phyloP scores from a whole-genome alignment of 2,329 filamentous ascomycete genomes.

The Ophiosphaerella narmari region DNA sequence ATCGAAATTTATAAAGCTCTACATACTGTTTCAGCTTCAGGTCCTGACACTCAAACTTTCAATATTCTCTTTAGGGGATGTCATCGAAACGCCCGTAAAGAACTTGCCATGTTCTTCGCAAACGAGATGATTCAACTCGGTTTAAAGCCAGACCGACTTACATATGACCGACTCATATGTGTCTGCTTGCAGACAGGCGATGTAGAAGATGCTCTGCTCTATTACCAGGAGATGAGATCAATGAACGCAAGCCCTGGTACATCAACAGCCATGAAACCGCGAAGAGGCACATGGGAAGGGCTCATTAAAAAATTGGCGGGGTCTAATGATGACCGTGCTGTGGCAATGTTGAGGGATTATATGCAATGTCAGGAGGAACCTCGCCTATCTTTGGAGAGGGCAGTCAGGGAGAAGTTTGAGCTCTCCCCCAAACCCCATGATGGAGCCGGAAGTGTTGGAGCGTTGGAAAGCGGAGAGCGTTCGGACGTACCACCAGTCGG shows the following conservation, averaged over 20 bases:
- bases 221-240: constrained; percentile 56
- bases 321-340: constrained; percentile 21
- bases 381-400: constrained; percentile 12
- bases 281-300: constrained; percentile 21
- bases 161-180: constrained; percentile 66
- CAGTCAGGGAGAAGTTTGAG: constrained; percentile 20
- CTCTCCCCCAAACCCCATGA: background rate
- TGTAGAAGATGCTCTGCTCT: constrained; percentile 54
- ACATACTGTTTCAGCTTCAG: constrained; percentile 55
- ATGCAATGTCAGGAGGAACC: constrained; percentile 16
- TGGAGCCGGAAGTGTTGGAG: background rate
- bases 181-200: constrained; percentile 54
- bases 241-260: constrained; percentile 8
- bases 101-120: constrained; percentile 64
- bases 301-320: constrained; percentile 16
- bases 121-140: constrained; percentile 64
- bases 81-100: constrained; percentile 49
- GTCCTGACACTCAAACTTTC: constrained; percentile 60
- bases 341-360: constrained; percentile 23
- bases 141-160: constrained; percentile 60
- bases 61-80: constrained; percentile 63
- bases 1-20: constrained; percentile 66
- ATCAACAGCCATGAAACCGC: constrained; percentile 12
- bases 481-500: too few species aligned
- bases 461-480: too few species aligned